phyloP scores from a whole-genome alignment of 139 green algal species.

The Picochlorum sp. region DNA sequence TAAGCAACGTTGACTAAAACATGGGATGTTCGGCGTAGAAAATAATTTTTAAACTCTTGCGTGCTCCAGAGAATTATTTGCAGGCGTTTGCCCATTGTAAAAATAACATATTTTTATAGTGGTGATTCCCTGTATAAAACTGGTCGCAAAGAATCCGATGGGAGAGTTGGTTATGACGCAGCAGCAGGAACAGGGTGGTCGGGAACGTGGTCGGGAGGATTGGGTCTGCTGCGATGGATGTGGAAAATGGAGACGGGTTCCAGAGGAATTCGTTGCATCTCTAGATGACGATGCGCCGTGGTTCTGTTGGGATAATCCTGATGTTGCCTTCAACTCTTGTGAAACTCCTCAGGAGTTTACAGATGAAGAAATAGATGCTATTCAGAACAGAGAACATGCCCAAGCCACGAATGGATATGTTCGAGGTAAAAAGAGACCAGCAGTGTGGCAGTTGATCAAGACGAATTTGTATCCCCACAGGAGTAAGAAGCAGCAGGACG shows the following conservation, averaged over 20 bases:
- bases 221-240: constrained; percentile 84
- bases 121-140: no score
- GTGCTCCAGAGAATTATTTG: no score
- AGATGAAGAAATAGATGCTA: constrained; percentile 74
- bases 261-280: constrained; percentile 26
- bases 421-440: constrained; percentile 29
- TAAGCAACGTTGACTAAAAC: no score
- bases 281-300: constrained; percentile 53
- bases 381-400: background rate
- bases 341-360: constrained; percentile 69
- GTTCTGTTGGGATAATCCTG: constrained; percentile 72
- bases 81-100: no score
- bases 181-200: no score
- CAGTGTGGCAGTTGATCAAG: constrained; percentile 71
- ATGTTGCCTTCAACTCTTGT: constrained; percentile 57
- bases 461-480: constrained; percentile 76
- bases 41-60: no score
- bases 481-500: constrained; percentile 62
- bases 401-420: background rate
- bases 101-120: no score
- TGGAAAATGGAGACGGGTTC: constrained; percentile 70
- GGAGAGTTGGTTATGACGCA: no score
- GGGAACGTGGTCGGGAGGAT: constrained; percentile 3
- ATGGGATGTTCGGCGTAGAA: no score
- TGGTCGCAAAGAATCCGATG: no score